Evolutionary conservation across 352 stramenopile genomes (phyloP), one percentile per base, ranked within the genome.

Genomic region (Aphanomyces astaci): DNA sequence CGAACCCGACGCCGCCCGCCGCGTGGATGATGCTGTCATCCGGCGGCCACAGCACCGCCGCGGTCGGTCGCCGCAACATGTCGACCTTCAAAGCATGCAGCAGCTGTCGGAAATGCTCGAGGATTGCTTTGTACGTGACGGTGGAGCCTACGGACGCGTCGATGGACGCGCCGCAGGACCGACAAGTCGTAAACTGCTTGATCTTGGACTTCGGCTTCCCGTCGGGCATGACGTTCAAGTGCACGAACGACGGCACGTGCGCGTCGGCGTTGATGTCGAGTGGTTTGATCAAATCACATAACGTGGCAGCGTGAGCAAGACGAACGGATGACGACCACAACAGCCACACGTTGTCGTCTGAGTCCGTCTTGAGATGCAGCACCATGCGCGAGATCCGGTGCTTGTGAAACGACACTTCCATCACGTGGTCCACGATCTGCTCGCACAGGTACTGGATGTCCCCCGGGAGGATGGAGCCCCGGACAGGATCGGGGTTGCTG

Each of bases 361-460:
- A 81, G 70, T 98, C 95, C 13, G 93, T 82, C 73, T 98, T 98
- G 66, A 99, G 93, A 70, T 98, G 96, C 4, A 98, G 48, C n/a
- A 97, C 91, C 87, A 98, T 97, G 46, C 93, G 82, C 22, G 81
- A 89, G 66, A 98, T 96, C 52, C 88, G 86, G 53, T 87, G 82
- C 71, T 97, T 95, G 71, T 95, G 85, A 68, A 96, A 96, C 10
- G 83, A 86, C 27, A 98, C 88, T 40, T 96, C 82, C 22, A 86
- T 88, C 39, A 98, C 92, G 73, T 98, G 93, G 32, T 89, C 80
- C 2, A 98, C 92, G 30, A 98, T 77, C 62, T 89, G 80, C 65
- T 98, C 88, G 59, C 94, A 98, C 2, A 98, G 79, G 19, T 81
- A 75, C 73, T 98, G 90, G 2, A 98, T 78, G 72, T 94, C 88